phyloP scores from a whole-genome alignment of 257 asterid species.

The Nicotiana paniculata region DNA sequence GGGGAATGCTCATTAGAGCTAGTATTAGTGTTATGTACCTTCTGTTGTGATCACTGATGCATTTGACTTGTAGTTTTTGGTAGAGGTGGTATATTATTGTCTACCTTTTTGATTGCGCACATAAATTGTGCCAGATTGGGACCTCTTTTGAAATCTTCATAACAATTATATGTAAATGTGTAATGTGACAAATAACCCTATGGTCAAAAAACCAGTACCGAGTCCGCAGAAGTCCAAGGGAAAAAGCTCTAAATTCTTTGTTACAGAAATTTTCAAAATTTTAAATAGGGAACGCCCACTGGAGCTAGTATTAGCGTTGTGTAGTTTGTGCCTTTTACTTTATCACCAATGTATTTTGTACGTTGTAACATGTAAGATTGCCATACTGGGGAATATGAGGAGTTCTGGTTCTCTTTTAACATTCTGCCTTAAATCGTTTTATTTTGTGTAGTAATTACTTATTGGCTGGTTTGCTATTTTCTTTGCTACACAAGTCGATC shows the following conservation, averaged over 20 bases:
- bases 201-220: neutral
- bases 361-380: neutral
- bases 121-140: neutral
- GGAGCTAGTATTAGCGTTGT: neutral
- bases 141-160: neutral
- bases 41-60: neutral
- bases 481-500: slow-evolving; percentile 2
- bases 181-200: neutral
- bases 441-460: neutral
- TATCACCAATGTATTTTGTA: neutral
- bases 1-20: neutral
- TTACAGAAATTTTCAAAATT: neutral
- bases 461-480: neutral
- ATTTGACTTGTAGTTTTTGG: neutral
- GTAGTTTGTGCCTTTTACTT: neutral
- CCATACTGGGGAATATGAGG: neutral
- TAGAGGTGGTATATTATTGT: neutral
- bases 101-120: neutral
- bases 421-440: neutral
- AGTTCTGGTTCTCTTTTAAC: neutral
- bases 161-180: neutral
- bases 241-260: neutral
- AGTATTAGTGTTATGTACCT: neutral
- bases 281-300: neutral
- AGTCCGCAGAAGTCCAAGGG: neutral